phyloP scores from a whole-genome alignment of 768 basidiomycete genomes.

The Auricularia auricula-judae region DNA sequence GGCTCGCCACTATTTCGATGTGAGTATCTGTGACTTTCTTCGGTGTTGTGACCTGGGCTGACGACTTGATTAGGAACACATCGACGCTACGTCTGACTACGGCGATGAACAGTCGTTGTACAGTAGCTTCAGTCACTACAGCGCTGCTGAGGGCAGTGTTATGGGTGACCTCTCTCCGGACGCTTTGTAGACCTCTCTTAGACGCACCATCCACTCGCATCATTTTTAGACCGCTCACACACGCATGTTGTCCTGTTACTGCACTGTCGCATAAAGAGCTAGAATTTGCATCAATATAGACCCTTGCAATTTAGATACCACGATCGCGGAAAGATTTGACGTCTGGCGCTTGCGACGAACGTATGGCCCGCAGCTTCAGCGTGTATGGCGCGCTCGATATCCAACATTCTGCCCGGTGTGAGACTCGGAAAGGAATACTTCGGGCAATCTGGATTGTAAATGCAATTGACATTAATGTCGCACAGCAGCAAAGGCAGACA shows the following conservation, averaged over 20 bases:
- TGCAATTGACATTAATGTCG: no score
- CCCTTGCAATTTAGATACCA: no score
- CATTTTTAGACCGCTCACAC: background rate
- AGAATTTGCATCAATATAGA: no score
- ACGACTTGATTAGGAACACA: constrained; percentile 43
- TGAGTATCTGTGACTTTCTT: constrained; percentile 26
- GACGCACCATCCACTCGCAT: background rate
- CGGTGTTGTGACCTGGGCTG: constrained; percentile 5
- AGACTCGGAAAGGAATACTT: no score
- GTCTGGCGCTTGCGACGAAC: no score
- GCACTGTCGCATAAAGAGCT: background rate
- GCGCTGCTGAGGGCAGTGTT: constrained; percentile 41
- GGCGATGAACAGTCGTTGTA: constrained; percentile 63
- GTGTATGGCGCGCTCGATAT: no score
- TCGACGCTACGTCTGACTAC: constrained; percentile 60
- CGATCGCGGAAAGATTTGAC: no score
- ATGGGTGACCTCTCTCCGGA: constrained; percentile 64
- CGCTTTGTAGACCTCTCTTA: constrained; percentile 33
- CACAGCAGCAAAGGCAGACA: no score
- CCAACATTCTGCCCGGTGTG: no score
- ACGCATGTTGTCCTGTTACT: background rate
- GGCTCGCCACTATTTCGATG: constrained; percentile 91
- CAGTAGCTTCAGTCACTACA: constrained; percentile 37
- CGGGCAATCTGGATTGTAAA: no score
- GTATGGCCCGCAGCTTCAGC: no score